A percentile compares a stretch with the other conserved stretches of the same genome.
phyloP scores from a whole-genome alignment of 2,329 filamentous ascomycete species.

The Ophiostoma triangulosporum region DNA sequence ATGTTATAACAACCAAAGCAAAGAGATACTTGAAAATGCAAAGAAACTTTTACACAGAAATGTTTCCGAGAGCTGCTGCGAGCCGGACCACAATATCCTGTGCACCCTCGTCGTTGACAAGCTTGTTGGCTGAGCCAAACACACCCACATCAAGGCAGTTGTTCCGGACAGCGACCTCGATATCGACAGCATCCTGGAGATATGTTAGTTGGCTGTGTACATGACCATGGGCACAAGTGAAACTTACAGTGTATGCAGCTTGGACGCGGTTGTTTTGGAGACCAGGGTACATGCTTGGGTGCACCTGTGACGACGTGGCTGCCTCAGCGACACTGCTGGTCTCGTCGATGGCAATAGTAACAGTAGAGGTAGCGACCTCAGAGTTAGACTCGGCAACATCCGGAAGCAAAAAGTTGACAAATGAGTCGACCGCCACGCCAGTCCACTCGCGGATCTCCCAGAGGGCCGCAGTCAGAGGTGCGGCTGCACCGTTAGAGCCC shows the following conservation, averaged over 20 bases:
- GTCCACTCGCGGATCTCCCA: slow-evolving; percentile 67
- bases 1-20: background rate
- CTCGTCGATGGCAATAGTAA: background rate
- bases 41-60: background rate
- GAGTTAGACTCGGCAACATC: background rate
- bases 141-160: slow-evolving; percentile 14
- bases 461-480: slow-evolving; percentile 46
- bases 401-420: slow-evolving; percentile 66
- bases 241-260: slow-evolving; percentile 17
- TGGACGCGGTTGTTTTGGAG: slow-evolving; percentile 17
- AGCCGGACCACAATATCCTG: background rate
- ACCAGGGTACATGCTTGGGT: slow-evolving; percentile 9
- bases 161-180: slow-evolving; percentile 13
- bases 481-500: slow-evolving; percentile 21
- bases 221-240: background rate
- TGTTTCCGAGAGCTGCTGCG: background rate
- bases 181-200: slow-evolving; percentile 14
- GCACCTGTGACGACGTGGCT: background rate
- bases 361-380: background rate
- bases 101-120: slow-evolving; percentile 4
- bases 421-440: slow-evolving; percentile 52
- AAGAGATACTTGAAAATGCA: background rate
- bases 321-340: background rate
- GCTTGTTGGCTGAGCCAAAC: slow-evolving; percentile 10
- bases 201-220: background rate